Percentiles rank a stretch among this genome's conserved stretches.
These are phyloP conservation scores for Parathielavia appendiculata DNA, from an alignment of 495 filamentous ascomycete genomes.

Conservation along the genomic window DNA sequence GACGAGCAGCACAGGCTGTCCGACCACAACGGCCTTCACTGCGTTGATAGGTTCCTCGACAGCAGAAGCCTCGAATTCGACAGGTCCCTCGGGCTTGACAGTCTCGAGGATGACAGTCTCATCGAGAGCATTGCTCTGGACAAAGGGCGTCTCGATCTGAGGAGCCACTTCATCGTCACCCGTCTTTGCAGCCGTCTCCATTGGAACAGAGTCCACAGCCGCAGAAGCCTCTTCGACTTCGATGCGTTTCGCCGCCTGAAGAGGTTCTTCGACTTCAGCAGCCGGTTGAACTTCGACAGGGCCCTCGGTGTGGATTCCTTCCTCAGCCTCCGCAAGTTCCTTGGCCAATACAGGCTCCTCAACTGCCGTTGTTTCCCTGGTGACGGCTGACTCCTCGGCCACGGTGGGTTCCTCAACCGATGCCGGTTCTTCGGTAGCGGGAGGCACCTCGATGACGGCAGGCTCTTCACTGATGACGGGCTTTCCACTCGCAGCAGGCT, in stretches of 20 bases:
- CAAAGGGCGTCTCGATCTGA: not conserved
- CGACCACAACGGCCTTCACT: not conserved
- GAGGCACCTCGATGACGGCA: not conserved
- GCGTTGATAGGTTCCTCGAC: constrained; percentile 16
- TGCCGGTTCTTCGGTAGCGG: not conserved
- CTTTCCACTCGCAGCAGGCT: not conserved
- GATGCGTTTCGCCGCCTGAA: not conserved
- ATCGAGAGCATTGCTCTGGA: constrained; percentile 1
- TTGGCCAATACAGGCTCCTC: not conserved
- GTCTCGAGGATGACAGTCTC: constrained; percentile 4
- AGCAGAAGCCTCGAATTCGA: not conserved
- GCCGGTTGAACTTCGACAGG: not conserved
- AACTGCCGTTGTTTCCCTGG: not conserved
- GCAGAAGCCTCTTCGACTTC: not conserved
- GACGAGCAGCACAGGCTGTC: constrained; percentile 7
- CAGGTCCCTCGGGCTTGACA: not conserved
- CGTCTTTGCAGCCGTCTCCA: not conserved
- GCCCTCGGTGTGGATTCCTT: too few relatives aligned
- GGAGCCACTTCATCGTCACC: not conserved
- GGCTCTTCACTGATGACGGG: not conserved
- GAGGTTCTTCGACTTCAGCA: not conserved
- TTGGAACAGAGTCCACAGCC: not conserved
- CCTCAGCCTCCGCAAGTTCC: not conserved
- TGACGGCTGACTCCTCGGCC: not conserved
- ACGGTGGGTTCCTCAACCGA: not conserved